Conservation (phyloP, 192 early-diverging fungal species). For the Phlyctochytrium bullatum region DNA sequence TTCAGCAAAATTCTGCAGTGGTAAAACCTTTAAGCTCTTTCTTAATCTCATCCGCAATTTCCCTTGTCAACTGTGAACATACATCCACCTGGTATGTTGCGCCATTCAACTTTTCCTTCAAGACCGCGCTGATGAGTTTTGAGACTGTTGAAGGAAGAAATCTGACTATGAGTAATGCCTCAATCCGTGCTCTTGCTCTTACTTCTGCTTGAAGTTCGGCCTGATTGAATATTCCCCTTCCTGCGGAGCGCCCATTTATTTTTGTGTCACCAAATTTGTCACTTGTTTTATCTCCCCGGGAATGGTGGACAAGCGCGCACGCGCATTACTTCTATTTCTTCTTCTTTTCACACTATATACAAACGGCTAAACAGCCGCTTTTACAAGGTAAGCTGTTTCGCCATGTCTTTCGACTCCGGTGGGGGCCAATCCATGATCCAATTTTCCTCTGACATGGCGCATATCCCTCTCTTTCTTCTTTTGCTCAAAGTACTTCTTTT, state of each 20-base stretch:
- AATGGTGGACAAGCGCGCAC: no score
- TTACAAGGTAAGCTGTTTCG: no score
- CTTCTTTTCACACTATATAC: no score
- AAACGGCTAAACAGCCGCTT: no score
- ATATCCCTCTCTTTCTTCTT: constrained; percentile 10
- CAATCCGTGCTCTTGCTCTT: constrained; percentile 10
- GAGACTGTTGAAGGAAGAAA: constrained; percentile 50
- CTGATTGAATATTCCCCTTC: constrained; percentile 40
- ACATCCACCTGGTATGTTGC: constrained; percentile 45
- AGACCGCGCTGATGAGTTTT: constrained; percentile 46
- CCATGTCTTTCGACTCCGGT: no score
- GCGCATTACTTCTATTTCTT: no score
- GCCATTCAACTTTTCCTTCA: constrained; percentile 43
- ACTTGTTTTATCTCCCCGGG: no score
- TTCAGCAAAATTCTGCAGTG: no score
- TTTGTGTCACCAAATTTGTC: no score
- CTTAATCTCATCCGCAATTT: constrained; percentile 62
- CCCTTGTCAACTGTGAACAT: constrained; percentile 51
- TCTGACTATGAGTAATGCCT: constrained; percentile 20
- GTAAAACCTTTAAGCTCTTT: constrained; percentile 56
- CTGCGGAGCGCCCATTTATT: not conserved
- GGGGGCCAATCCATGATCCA: no score
- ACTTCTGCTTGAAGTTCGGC: constrained; percentile 63
- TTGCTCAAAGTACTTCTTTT: constrained; percentile 55
- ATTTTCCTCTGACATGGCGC: not conserved